phyloP scores from a whole-genome alignment of 257 asterid genomes.

The Scutellaria baicalensis region DNA sequence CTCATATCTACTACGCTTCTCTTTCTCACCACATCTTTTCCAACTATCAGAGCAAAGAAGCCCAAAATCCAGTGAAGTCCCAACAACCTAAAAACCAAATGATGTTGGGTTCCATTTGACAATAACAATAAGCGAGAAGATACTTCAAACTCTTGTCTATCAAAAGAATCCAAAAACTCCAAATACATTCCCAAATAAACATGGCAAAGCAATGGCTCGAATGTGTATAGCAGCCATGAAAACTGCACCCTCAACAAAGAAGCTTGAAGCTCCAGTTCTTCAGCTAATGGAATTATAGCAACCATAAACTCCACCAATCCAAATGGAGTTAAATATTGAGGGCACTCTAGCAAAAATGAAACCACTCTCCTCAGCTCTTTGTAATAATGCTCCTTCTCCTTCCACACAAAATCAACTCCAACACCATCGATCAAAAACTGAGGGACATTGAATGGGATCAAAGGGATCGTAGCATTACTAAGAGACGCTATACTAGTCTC shows the following conservation, averaged over 20 bases:
- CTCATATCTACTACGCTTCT: conserved; percentile 53
- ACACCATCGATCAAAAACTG: conserved; percentile 38
- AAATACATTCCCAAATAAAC: conserved; percentile 55
- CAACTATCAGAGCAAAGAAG: conserved; percentile 40
- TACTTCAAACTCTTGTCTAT: conserved; percentile 69
- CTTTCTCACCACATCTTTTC: conserved; percentile 43
- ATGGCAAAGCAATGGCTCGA: conserved; percentile 82
- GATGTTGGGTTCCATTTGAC: conserved; percentile 66
- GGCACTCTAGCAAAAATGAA: conserved; percentile 77
- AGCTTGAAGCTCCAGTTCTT: conserved; percentile 76
- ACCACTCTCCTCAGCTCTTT: conserved; percentile 79
- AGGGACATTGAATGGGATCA: conserved; percentile 73
- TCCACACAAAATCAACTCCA: conserved; percentile 33
- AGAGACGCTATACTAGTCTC: conserved; percentile 28
- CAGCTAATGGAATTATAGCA: conserved; percentile 58
- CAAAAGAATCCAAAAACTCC: conserved; percentile 55
- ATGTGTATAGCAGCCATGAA: conserved; percentile 70
- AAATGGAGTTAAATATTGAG: conserved; percentile 58
- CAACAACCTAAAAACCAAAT: conserved; percentile 60
- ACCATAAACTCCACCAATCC: conserved; percentile 73
- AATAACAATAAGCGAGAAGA: conserved; percentile 53
- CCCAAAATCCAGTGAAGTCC: conserved; percentile 84
- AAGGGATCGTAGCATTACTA: conserved; percentile 43
- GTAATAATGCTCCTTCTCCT: conserved; percentile 39
- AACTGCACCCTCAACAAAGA: conserved; percentile 85